Percentiles rank a stretch among this genome's conserved stretches.
phyloP scores from a whole-genome alignment of 495 filamentous ascomycete species.

The Aspergillus affinis region DNA sequence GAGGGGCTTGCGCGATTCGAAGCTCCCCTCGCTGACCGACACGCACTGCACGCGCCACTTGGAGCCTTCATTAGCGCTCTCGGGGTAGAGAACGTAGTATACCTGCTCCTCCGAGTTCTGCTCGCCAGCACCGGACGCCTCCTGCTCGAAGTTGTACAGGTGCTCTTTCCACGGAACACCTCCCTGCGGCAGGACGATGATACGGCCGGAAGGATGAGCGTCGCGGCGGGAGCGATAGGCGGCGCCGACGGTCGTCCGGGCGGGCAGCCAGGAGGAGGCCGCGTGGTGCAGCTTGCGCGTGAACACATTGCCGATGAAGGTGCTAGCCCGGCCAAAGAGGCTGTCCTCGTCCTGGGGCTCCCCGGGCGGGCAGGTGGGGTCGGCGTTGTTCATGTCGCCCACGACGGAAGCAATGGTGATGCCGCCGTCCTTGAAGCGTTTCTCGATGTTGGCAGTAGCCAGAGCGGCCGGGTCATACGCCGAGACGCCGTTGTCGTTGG shows the following conservation, averaged over 20 bases:
- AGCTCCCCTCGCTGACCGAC: conserved; percentile 73
- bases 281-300: conserved; percentile 65
- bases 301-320: conserved; percentile 85
- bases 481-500: conserved; percentile 93
- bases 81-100: conserved; percentile 88
- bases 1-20: conserved; percentile 84
- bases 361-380: conserved; percentile 38
- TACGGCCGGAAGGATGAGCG: conserved; percentile 69
- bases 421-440: conserved; percentile 76
- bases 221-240: conserved; percentile 66
- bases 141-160: conserved; percentile 80
- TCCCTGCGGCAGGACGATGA: conserved; percentile 73
- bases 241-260: conserved; percentile 69
- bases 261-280: conserved; percentile 72
- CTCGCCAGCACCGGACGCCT: conserved; percentile 39
- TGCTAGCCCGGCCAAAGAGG: conserved; percentile 72
- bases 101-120: conserved; percentile 50
- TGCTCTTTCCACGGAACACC: conserved; percentile 95
- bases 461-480: conserved; percentile 69
- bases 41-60: conserved; percentile 96
- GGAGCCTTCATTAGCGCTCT: conserved; percentile 63
- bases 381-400: conserved; percentile 70
- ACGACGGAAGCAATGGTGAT: conserved; percentile 84
- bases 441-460: conserved; percentile 63
- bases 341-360: conserved; percentile 78